These are phyloP conservation scores for Pythium brassicae DNA, from an alignment of 352 stramenopile genomes.

Conservation along the genomic window DNA sequence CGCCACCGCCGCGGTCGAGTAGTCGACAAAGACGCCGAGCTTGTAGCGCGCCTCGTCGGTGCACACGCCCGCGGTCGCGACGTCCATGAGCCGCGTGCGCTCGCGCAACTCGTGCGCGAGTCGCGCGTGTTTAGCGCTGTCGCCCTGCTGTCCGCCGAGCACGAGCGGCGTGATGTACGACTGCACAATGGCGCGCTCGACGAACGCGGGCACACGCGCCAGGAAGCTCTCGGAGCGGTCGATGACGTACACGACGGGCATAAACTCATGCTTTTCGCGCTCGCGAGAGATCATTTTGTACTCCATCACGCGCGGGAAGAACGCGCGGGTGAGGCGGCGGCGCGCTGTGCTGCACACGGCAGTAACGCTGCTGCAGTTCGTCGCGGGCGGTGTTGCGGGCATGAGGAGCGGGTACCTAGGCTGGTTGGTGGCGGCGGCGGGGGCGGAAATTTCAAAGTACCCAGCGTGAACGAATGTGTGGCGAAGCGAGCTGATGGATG, in stretches of 20 bases:
- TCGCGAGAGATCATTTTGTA: slow-evolving; percentile 76
- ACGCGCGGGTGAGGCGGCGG: slow-evolving; percentile 26
- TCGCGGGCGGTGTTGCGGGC: neutral
- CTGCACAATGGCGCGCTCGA: slow-evolving; percentile 52
- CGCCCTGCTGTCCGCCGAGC: neutral
- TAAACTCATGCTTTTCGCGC: slow-evolving; percentile 73
- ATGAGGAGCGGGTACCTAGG: neutral
- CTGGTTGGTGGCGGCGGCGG: neutral
- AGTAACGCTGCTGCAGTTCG: neutral
- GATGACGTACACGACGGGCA: slow-evolving; percentile 69
- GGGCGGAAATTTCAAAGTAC: too few species aligned
- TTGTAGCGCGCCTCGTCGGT: slow-evolving; percentile 57
- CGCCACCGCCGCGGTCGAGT: slow-evolving; percentile 4
- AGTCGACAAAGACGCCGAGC: slow-evolving; percentile 58
- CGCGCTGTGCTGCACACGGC: neutral
- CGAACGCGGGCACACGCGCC: slow-evolving; percentile 34
- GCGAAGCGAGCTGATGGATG: slow-evolving; percentile 1
- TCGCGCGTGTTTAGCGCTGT: slow-evolving; percentile 23
- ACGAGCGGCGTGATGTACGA: slow-evolving; percentile 59
- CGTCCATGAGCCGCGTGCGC: slow-evolving; percentile 46
- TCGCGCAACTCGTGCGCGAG: slow-evolving; percentile 29
- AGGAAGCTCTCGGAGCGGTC: slow-evolving; percentile 51
- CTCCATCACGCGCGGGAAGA: slow-evolving; percentile 68
- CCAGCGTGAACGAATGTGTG: neutral
- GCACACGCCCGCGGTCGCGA: slow-evolving; percentile 20